Evolutionary conservation across 495 filamentous ascomycete genomes (phyloP), one percentile per base, ranked within the genome.

Genomic region (Aspergillus bridgeri): DNA sequence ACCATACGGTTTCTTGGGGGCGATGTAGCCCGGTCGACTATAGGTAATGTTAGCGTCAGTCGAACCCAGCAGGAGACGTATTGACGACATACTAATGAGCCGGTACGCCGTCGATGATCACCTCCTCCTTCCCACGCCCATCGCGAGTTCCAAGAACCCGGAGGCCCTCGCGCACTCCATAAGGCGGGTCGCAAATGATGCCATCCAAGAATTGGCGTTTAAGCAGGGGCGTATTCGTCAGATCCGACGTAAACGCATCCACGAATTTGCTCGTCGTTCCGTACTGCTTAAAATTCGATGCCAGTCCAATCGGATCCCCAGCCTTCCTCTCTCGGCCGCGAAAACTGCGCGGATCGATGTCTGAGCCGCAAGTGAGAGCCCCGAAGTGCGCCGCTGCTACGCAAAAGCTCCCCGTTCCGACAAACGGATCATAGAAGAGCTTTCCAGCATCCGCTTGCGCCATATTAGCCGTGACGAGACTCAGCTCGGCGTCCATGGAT

Each of bases 131-230:
- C 0, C 77, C 73, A 38, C 78, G 77, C 52, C 84, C 89, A 65
- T 92, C 85, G 60, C 85, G 83, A 23, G 79, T 83, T 2, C 94
- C 94, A 17, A 99, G 75, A 3, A 98, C 92, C 65, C 87, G 88
- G 51, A 97, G 72, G 0, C 94, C 94, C 64, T 99, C 94, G 11
- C 94, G 83, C 17, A 99, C 90, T n/a, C 94, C 94, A 66, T 99
- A 99, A 0, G 94, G 94, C 17, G 94, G 94, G 71, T 99, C 94
- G 61, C 94, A 97, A n/a, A 97, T 73, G 58, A 99, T 93, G 2
- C 88, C 91, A 73, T 99, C 92, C 42, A 98, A 83, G 51, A 89
- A 79, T 24, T 65, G 62, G 6, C 50, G 44, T 18, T 65, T 70
- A 42, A 89, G 75, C 18, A 98, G 64, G 2, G 94, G 95, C 9